A percentile compares a stretch with the other conserved stretches of the same genome.
Conservation (phyloP, 2,329 filamentous ascomycete genomes). For the Ascochyta fabae region DNA sequence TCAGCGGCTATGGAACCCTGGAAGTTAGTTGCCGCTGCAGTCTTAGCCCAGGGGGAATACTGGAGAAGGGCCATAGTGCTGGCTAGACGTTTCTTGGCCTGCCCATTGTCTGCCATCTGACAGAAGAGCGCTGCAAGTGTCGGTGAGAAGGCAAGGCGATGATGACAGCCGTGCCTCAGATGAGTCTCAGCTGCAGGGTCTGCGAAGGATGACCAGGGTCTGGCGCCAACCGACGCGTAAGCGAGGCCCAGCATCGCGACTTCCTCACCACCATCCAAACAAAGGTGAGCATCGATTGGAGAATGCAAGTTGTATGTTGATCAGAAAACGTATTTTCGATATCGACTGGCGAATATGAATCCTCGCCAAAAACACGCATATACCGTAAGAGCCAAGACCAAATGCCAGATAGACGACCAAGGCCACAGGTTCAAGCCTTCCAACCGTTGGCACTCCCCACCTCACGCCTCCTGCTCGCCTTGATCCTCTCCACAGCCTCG, state of each 20-base stretch:
- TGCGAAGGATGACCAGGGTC: neutral
- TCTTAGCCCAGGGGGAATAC: constrained; percentile 3
- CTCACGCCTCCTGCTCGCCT: constrained; percentile 13
- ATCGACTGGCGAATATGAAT: too few species aligned
- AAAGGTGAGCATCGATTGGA: neutral
- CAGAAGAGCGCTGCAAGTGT: constrained; percentile 1
- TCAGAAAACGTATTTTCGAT: neutral
- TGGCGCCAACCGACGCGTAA: constrained; percentile 1
- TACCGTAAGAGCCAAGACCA: neutral
- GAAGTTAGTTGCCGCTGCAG: constrained; percentile 18
- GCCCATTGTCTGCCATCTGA: neutral
- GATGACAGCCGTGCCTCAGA: constrained; percentile 8
- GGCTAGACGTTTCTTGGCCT: constrained; percentile 7
- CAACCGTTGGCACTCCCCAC: neutral
- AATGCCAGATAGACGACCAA: too few species aligned
- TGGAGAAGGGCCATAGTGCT: neutral
- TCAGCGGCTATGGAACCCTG: constrained; percentile 33
- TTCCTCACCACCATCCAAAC: constrained; percentile 4
- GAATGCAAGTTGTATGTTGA: neutral
- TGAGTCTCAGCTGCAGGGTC: constrained; percentile 9
- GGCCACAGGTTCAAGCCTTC: neutral
- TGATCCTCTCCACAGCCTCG: constrained; percentile 32
- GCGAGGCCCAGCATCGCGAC: constrained; percentile 1
- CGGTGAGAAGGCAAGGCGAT: constrained; percentile 3
- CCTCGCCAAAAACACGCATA: neutral